Conservation (phyloP, 805 yeast genomes). For the Wickerhamiella siamensis region DNA sequence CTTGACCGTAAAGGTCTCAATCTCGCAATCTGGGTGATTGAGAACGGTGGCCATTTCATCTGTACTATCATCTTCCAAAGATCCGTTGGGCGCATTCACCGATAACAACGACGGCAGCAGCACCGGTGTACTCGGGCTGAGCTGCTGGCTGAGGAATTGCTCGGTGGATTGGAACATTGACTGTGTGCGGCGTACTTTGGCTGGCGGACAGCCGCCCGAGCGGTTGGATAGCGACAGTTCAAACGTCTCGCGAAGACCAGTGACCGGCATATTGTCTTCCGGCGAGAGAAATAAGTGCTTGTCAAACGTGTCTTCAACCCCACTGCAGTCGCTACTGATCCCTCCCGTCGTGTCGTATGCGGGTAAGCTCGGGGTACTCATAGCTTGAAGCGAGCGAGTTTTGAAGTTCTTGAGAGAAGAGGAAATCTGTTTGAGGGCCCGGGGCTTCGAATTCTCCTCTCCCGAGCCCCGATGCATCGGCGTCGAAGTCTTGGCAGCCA, state of each 20-base stretch:
- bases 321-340: not conserved
- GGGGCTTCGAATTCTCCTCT: not conserved
- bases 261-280: not conserved
- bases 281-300: not conserved
- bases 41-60: slow-evolving; percentile 12
- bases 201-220: not conserved
- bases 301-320: not conserved
- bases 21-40: slow-evolving; percentile 16
- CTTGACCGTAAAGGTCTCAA: slow-evolving; percentile 32
- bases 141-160: slow-evolving; percentile 30
- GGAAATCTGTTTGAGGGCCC: not conserved
- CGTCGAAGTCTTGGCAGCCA: not conserved
- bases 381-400: not conserved
- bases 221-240: not conserved
- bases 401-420: not conserved
- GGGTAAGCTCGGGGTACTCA: not conserved
- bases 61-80: slow-evolving; percentile 10
- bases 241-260: not conserved
- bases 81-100: slow-evolving; percentile 8
- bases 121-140: slow-evolving; percentile 10
- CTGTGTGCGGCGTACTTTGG: slow-evolving; percentile 44
- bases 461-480: not conserved
- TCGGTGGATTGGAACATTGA: slow-evolving; percentile 53
- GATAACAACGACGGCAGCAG: not conserved
- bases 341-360: not conserved